Conservation (phyloP, 257 asterid species). For the Capsicum pubescens region DNA sequence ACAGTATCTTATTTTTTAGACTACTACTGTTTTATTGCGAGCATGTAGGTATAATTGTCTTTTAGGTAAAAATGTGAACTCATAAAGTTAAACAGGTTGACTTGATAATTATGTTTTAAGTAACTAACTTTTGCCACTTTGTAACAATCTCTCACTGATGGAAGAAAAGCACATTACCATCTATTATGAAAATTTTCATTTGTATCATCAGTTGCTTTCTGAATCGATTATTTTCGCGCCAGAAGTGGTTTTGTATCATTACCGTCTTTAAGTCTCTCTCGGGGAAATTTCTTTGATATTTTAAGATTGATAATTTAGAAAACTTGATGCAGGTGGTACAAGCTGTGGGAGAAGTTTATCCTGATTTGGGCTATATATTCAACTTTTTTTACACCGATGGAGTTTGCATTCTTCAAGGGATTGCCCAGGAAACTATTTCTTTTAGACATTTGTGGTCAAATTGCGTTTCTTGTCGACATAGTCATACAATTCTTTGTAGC, state of each 20-base stretch:
- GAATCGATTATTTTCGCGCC: neutral
- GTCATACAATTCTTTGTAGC: conserved; percentile 49
- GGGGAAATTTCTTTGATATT: neutral
- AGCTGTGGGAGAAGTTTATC: conserved; percentile 51
- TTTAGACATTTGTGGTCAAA: conserved; percentile 49
- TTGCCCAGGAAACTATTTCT: conserved; percentile 45
- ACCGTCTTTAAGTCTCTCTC: neutral
- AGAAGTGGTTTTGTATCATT: neutral
- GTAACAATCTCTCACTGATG: neutral
- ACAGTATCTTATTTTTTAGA: neutral
- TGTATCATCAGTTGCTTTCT: neutral
- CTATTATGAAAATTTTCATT: neutral
- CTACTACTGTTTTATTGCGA: neutral
- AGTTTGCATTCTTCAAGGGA: conserved; percentile 56
- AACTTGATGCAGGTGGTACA: conserved; percentile 47
- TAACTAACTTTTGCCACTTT: neutral
- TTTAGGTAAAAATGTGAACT: neutral
- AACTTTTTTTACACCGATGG: conserved; percentile 49
- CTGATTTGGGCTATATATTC: conserved; percentile 55
- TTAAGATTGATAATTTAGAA: neutral
- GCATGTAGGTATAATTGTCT: neutral
- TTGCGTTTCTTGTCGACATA: conserved; percentile 49
- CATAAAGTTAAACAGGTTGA: neutral
- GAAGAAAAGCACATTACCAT: neutral
- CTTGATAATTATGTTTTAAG: no score